phyloP scores from a whole-genome alignment of 169 alveolate species.

The Cryptosporidium felis region DNA sequence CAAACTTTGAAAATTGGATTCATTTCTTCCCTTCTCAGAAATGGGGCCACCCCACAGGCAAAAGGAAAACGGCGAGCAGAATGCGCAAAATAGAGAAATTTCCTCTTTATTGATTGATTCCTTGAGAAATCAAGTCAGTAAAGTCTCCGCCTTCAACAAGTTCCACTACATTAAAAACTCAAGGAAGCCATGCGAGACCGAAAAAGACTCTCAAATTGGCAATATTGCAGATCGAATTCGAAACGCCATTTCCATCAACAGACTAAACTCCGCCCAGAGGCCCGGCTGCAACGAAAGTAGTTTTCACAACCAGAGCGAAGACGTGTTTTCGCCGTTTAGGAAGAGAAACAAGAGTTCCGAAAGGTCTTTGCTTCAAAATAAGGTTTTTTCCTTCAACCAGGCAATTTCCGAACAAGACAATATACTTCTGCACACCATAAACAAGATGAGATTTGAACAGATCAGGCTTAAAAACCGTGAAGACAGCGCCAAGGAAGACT shows the following conservation, averaged over 20 bases:
- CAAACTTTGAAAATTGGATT: too few relatives aligned
- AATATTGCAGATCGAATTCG: slow-evolving; percentile 50
- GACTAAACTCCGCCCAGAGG: too few relatives aligned
- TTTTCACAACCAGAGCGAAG: neutral
- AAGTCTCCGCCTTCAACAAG: neutral
- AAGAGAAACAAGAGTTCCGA: neutral
- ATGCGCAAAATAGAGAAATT: neutral
- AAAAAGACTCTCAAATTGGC: neutral
- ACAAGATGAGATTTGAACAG: slow-evolving; percentile 24
- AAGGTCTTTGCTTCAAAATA: neutral
- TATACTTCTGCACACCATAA: neutral
- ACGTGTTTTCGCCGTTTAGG: slow-evolving; percentile 4
- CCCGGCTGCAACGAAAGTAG: neutral
- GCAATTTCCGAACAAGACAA: neutral
- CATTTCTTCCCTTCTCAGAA: too few relatives aligned
- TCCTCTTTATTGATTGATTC: slow-evolving; percentile 18
- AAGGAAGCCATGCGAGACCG: neutral
- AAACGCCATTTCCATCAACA: neutral
- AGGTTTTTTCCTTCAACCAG: neutral
- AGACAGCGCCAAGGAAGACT: neutral
- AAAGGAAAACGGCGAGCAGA: neutral
- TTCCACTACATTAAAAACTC: neutral
- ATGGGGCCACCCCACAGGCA: neutral
- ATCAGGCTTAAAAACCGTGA: neutral
- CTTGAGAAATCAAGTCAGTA: slow-evolving; percentile 26